Conservation (phyloP, 345 rosid species). For the Lenwebbia sp. region DNA sequence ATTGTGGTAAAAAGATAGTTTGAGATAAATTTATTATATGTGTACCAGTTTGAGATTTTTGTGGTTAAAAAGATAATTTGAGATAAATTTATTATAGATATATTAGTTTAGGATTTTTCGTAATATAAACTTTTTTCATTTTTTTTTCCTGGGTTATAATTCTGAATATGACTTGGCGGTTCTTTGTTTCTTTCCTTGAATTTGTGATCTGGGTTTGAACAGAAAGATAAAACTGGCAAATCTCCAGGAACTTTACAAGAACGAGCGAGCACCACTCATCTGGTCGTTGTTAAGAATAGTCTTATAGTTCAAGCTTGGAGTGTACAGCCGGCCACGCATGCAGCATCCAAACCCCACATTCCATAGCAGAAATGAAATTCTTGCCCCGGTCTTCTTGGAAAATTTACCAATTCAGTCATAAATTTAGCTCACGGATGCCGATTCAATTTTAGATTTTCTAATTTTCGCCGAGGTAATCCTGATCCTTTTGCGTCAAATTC, state of each 20-base stretch:
- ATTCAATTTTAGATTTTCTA: rapidly evolving
- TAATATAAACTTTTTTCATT: no score
- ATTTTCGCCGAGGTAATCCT: rapidly evolving
- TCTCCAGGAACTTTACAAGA: not conserved
- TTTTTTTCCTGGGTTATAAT: not conserved
- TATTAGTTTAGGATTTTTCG: no score
- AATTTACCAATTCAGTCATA: not conserved
- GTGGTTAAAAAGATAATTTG: no score
- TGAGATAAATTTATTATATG: no score
- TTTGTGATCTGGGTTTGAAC: not conserved
- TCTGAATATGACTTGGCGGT: not conserved
- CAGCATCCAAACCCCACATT: not conserved
- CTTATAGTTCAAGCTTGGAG: not conserved
- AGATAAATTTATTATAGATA: no score
- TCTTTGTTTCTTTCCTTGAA: not conserved
- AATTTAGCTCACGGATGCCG: rapidly evolving
- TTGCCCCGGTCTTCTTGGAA: not conserved
- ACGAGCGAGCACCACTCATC: not conserved
- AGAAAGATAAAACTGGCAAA: not conserved
- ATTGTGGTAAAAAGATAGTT: no score
- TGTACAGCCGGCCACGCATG: not conserved
- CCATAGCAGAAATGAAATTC: not conserved
- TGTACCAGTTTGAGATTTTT: no score
- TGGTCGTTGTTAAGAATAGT: not conserved
- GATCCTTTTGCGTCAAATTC: not conserved